Percentiles rank a stretch among this genome's conserved stretches.
Evolutionary conservation across 2,329 filamentous ascomycete species (phyloP).

Genomic region (Trichoderma cornu-damae): DNA sequence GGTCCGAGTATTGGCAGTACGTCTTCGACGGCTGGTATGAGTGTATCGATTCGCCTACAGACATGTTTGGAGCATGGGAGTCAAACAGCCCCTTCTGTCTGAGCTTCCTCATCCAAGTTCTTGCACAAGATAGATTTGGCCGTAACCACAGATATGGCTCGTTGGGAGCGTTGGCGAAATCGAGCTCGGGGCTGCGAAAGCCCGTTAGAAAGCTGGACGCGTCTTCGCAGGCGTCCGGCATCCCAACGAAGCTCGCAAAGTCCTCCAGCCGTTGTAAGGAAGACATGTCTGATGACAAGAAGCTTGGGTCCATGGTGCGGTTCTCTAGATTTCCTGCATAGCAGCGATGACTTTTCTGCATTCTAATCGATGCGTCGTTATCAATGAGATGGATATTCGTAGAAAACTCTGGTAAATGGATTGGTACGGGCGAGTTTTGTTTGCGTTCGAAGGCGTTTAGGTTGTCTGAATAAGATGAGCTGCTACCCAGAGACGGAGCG

Average conservation of each 20-base stretch:
- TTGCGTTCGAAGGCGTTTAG: background rate
- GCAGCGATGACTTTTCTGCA: background rate
- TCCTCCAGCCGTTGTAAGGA: background rate
- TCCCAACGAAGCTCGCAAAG: background rate
- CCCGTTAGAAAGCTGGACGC: background rate
- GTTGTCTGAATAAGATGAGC: background rate
- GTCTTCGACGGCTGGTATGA: background rate
- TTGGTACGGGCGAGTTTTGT: background rate
- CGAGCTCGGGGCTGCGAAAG: background rate
- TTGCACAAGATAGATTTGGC: background rate
- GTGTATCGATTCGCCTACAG: background rate
- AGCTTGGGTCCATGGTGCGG: no score
- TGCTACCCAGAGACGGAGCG: background rate
- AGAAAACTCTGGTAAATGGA: background rate
- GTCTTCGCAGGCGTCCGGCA: background rate
- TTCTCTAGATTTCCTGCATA: background rate
- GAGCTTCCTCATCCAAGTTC: background rate
- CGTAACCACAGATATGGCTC: background rate
- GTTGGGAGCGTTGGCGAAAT: background rate
- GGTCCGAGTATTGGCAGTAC: background rate
- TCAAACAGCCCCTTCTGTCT: conserved; percentile 5
- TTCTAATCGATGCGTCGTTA: background rate
- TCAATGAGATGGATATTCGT: background rate
- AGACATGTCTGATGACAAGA: background rate
- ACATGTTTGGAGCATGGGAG: background rate